Evolutionary conservation across 805 yeast genomes (phyloP).

Genomic region (Zygosaccharomyces kombuchaensis): DNA sequence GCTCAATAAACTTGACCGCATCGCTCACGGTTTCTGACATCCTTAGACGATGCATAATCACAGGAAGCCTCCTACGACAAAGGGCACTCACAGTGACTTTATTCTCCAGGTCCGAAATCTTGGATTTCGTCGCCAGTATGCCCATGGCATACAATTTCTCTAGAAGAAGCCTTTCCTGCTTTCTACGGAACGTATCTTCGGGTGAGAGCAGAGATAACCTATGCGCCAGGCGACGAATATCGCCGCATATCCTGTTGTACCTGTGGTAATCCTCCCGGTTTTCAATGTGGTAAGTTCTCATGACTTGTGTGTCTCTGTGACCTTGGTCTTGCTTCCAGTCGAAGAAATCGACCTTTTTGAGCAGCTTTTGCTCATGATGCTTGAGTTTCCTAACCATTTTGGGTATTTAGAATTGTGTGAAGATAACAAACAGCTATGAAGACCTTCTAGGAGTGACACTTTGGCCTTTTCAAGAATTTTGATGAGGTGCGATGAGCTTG

Average conservation of each 20-base stretch:
- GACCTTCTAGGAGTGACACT: background rate
- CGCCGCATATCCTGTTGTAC: conserved; percentile 91
- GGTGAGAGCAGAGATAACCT: conserved; percentile 81
- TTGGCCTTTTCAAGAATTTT: background rate
- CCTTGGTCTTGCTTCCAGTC: conserved; percentile 97
- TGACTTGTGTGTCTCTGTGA: conserved; percentile 94
- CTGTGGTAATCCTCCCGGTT: conserved; percentile 94
- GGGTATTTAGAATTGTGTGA: too few relatives aligned
- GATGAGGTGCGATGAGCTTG: conserved; percentile 19
- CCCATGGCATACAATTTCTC: conserved; percentile 92
- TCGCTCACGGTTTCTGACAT: conserved; percentile 89
- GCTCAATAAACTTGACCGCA: conserved; percentile 89
- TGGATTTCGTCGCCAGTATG: conserved; percentile 76
- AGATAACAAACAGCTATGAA: background rate
- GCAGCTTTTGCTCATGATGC: conserved; percentile 90
- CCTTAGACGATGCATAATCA: conserved; percentile 86
- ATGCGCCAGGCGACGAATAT: conserved; percentile 80
- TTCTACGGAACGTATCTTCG: conserved; percentile 77
- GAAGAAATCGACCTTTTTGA: conserved; percentile 92
- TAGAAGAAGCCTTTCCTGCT: conserved; percentile 81
- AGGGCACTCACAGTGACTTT: conserved; percentile 88
- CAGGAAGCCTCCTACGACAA: conserved; percentile 88
- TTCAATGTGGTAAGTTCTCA: conserved; percentile 90
- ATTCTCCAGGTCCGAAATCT: conserved; percentile 87
- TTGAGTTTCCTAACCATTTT: conserved; percentile 82